These are phyloP conservation scores for Microcera coccophila DNA, from an alignment of 2,329 filamentous ascomycete genomes.

Conservation along the genomic window DNA sequence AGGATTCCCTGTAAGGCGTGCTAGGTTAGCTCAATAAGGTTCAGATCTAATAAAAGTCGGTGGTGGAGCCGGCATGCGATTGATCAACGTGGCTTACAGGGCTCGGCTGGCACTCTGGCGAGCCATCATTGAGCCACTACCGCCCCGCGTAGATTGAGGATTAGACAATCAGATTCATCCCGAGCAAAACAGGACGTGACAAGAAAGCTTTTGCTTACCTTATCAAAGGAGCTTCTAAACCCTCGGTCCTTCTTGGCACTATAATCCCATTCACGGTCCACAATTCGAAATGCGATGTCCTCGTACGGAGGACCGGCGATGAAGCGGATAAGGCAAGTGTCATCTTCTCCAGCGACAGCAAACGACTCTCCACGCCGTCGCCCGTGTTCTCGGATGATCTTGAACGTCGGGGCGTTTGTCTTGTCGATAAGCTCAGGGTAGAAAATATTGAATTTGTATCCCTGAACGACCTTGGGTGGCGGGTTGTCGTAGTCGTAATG, in stretches of 20 bases:
- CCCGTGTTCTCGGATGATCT: conserved; percentile 90
- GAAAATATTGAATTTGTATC: conserved; percentile 99
- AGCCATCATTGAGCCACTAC: conserved; percentile 7
- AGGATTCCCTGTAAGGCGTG: conserved; percentile 70
- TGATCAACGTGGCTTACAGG: conserved; percentile 9
- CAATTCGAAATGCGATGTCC: conserved; percentile 93
- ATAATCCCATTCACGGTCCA: conserved; percentile 99
- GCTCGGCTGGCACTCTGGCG: conserved; percentile 10
- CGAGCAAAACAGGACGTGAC: conserved; percentile 13
- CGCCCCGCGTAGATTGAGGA: conserved; percentile 9
- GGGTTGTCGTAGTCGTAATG: conserved; percentile 99
- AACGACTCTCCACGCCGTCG: conserved; percentile 86
- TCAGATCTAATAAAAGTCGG: conserved; percentile 8
- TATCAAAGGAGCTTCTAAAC: conserved; percentile 95
- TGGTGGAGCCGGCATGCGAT: conserved; percentile 2
- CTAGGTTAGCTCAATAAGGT: conserved; percentile 17
- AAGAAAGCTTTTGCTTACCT: conserved; percentile 56
- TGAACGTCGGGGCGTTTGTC: conserved; percentile 89
- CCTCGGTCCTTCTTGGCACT: conserved; percentile 91
- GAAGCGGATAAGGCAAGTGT: conserved; percentile 95
- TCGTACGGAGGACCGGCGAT: conserved; percentile 94
- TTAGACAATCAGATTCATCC: conserved; percentile 3
- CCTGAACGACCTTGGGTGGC: conserved; percentile 95
- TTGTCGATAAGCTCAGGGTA: conserved; percentile 97
- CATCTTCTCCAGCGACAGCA: conserved; percentile 89